Percentiles rank a stretch among this genome's conserved stretches.
phyloP scores from a whole-genome alignment of 768 basidiomycete species.

The Lentinula guzmanii region DNA sequence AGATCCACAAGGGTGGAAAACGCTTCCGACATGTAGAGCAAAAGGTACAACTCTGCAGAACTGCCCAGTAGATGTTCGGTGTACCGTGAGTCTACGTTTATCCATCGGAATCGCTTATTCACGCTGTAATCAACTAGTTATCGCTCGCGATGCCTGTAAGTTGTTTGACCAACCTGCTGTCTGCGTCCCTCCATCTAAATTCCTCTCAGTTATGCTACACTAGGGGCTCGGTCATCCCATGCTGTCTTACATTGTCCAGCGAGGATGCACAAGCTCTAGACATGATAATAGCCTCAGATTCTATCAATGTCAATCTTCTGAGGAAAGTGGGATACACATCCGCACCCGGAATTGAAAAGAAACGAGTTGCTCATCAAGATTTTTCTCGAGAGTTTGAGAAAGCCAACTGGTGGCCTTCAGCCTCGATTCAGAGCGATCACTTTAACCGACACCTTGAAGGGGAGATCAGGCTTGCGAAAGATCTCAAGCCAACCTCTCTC shows the following conservation, averaged over 20 bases:
- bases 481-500: conserved; percentile 42
- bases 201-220: conserved; percentile 36
- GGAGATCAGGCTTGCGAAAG: conserved; percentile 46
- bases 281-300: conserved; percentile 33
- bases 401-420: conserved; percentile 45
- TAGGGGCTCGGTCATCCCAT: conserved; percentile 43
- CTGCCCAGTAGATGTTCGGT: conserved; percentile 32
- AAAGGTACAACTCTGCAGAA: conserved; percentile 35
- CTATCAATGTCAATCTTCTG: conserved; percentile 26
- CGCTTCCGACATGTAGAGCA: conserved; percentile 31
- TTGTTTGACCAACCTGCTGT: background rate
- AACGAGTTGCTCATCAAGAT: conserved; percentile 40
- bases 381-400: conserved; percentile 34
- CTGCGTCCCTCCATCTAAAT: background rate
- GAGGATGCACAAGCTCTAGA: conserved; percentile 32
- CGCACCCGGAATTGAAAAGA: conserved; percentile 25
- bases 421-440: conserved; percentile 20
- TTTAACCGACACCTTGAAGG: conserved; percentile 41
- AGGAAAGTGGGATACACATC: conserved; percentile 23
- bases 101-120: background rate
- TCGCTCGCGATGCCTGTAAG: conserved; percentile 42
- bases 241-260: conserved; percentile 35
- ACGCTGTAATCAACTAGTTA: conserved; percentile 20
- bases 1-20: conserved; percentile 52
- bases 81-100: conserved; percentile 27